These are phyloP conservation scores for Xylaria digitata DNA, from an alignment of 2,329 filamentous ascomycete species.

Conservation along the genomic window DNA sequence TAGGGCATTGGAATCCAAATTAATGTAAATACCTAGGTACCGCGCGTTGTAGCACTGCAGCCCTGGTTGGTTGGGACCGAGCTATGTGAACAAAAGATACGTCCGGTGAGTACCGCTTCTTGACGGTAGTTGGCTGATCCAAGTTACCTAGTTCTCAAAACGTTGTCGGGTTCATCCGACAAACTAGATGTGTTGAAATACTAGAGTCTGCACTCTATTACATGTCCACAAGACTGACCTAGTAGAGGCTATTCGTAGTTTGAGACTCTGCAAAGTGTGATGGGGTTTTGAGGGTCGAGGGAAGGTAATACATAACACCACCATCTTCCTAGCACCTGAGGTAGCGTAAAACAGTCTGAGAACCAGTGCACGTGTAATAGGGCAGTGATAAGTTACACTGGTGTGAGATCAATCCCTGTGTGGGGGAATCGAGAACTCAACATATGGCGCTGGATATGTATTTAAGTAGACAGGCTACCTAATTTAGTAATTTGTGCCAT, in stretches of 20 bases:
- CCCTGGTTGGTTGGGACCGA: conserved; percentile 6
- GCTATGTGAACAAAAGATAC: not conserved
- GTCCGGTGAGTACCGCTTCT: not conserved
- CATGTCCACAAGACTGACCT: too few relatives aligned
- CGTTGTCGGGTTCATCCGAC: too few relatives aligned
- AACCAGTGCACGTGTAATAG: conserved; percentile 1
- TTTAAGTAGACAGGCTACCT: not conserved
- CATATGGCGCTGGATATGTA: not conserved
- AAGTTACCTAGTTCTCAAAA: too few relatives aligned
- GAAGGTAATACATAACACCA: too few relatives aligned
- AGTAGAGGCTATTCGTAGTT: too few relatives aligned
- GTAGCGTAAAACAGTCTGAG: not conserved
- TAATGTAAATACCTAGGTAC: not conserved
- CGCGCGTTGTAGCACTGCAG: conserved; percentile 22
- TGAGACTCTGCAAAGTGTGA: too few relatives aligned
- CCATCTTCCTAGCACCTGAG: not conserved
- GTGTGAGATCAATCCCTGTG: conserved; percentile 1
- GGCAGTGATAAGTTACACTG: not conserved
- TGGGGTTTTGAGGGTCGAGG: too few relatives aligned
- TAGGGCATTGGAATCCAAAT: conserved; percentile 15
- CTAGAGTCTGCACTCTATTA: too few relatives aligned
- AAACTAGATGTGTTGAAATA: too few relatives aligned
- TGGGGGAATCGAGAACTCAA: conserved; percentile 5
- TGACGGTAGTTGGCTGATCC: too few relatives aligned
- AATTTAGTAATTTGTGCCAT: not conserved